Evolutionary conservation across 2,329 filamentous ascomycete species (phyloP).

Genomic region (Neopestalotiopsis clavispora): DNA sequence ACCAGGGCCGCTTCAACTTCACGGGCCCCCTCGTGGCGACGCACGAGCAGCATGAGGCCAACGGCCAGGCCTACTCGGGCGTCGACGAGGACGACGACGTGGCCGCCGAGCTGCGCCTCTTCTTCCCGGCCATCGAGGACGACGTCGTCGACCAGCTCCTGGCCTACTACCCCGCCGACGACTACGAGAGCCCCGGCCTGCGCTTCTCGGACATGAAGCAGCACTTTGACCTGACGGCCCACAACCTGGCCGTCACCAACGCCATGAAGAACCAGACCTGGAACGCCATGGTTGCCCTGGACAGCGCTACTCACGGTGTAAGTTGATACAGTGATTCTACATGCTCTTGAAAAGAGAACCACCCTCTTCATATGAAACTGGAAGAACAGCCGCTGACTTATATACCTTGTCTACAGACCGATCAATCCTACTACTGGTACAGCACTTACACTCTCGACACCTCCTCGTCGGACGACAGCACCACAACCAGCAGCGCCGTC

Average conservation of each 20-base stretch:
- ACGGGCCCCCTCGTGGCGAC: constrained; percentile 38
- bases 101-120: constrained; percentile 32
- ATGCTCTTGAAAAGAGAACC: too few relatives aligned
- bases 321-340: background rate
- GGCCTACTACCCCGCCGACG: constrained; percentile 35
- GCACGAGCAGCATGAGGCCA: constrained; percentile 41
- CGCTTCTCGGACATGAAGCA: constrained; percentile 42
- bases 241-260: constrained; percentile 39
- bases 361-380: background rate
- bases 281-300: constrained; percentile 39
- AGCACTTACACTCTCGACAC: constrained; percentile 28
- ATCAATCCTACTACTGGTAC: constrained; percentile 42
- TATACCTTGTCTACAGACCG: constrained; percentile 24
- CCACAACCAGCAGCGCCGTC: constrained; percentile 18
- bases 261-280: constrained; percentile 41
- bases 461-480: constrained; percentile 19
- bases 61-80: constrained; percentile 33
- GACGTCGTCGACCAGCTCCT: constrained; percentile 35
- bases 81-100: constrained; percentile 39
- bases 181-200: constrained; percentile 39
- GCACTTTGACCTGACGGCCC: constrained; percentile 37
- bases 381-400: background rate
- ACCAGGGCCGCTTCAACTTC: constrained; percentile 41
- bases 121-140: constrained; percentile 41
- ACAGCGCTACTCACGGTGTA: constrained; percentile 35